Evolutionary conservation across 371 early-diverging fungal species (phyloP).

Genomic region (Rhizomucor miehei): DNA sequence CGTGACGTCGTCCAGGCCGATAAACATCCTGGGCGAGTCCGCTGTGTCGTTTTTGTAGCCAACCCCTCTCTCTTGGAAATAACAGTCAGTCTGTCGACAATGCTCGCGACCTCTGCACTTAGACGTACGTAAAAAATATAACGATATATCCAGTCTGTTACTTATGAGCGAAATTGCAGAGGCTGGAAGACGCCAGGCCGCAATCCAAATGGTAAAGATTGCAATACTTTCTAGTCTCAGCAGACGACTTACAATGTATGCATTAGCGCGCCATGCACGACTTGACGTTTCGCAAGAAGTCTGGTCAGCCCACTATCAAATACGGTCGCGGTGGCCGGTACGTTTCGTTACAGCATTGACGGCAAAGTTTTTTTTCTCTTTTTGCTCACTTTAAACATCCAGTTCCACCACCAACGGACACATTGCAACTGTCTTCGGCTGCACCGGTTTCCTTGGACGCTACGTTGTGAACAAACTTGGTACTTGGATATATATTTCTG

Average conservation of each 20-base stretch:
- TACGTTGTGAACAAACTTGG: slow-evolving; percentile 91
- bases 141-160: too few relatives aligned
- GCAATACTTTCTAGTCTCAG: neutral
- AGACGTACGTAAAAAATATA: slow-evolving; percentile 24
- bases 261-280: slow-evolving; percentile 66
- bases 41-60: too few relatives aligned
- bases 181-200: slow-evolving; percentile 24
- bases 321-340: slow-evolving; percentile 75
- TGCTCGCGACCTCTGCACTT: slow-evolving; percentile 23
- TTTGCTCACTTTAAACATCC: slow-evolving; percentile 8
- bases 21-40: too few relatives aligned
- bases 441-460: slow-evolving; percentile 94
- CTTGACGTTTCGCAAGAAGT: slow-evolving; percentile 64
- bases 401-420: slow-evolving; percentile 77
- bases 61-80: neutral
- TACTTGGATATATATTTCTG: slow-evolving; percentile 22
- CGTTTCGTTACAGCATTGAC: slow-evolving; percentile 1
- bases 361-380: too few relatives aligned
- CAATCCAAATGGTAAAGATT: slow-evolving; percentile 26
- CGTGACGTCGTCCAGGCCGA: too few relatives aligned
- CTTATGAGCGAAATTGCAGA: too few relatives aligned
- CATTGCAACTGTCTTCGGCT: slow-evolving; percentile 93
- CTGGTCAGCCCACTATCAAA: slow-evolving; percentile 65
- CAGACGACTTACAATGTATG: slow-evolving; percentile 2
- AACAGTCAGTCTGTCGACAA: slow-evolving; percentile 4